A percentile compares a stretch with the other conserved stretches of the same genome.
phyloP scores from a whole-genome alignment of 306 rosid species.

The Cicer yamashitae region DNA sequence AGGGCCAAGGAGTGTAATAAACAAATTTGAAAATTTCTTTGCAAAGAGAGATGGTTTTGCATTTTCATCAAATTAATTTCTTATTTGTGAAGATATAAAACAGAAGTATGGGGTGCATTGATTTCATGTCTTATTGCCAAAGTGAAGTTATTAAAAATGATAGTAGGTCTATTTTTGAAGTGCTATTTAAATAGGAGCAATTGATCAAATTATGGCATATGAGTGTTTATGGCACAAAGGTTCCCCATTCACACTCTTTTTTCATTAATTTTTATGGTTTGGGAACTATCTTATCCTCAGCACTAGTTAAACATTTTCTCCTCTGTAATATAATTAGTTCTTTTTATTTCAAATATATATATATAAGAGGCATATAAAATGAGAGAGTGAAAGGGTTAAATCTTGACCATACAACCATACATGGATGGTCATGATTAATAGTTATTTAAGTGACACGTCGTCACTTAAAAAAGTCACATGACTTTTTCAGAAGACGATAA shows the following conservation, averaged over 20 bases:
- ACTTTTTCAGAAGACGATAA: not conserved
- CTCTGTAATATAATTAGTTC: conserved; percentile 13
- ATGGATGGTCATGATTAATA: too few relatives aligned
- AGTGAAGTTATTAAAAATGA: not conserved
- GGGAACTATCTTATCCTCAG: not conserved
- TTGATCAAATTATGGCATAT: conserved; percentile 4
- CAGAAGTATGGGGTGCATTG: not conserved
- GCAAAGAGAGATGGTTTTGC: conserved; percentile 19
- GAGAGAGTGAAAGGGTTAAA: too few relatives aligned
- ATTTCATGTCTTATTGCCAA: conserved; percentile 10
- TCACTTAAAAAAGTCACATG: too few relatives aligned
- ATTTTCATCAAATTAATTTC: conserved; percentile 35
- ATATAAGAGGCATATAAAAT: too few relatives aligned
- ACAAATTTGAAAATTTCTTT: conserved; percentile 16
- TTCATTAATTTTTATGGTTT: conserved; percentile 9
- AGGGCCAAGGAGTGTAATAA: not conserved
- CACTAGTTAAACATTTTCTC: not conserved
- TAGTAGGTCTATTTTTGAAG: not conserved
- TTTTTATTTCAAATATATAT: too few relatives aligned
- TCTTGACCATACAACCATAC: too few relatives aligned
- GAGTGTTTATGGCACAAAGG: conserved; percentile 16
- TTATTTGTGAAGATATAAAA: conserved; percentile 4
- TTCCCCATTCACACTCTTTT: conserved; percentile 16
- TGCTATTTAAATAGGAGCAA: conserved; percentile 39
- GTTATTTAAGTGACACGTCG: too few relatives aligned